Conservation (phyloP, 768 basidiomycete species). For the Rhodotorula kratochvilovae region DNA sequence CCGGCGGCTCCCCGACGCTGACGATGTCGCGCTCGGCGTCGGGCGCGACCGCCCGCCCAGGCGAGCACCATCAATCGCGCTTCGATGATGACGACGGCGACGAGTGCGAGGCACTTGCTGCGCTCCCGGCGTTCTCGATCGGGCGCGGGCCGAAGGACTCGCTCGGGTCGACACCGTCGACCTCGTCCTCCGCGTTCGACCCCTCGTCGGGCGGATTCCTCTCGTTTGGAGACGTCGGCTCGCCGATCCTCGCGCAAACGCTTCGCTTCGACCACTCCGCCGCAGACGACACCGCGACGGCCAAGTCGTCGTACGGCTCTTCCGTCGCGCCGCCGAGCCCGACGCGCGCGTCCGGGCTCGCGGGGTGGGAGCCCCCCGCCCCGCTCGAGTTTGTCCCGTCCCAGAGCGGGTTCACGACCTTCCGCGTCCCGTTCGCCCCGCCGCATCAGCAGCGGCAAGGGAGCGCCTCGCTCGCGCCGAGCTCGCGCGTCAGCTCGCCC, state of each 20-base stretch:
- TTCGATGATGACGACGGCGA: too few species aligned
- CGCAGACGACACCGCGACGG: background rate
- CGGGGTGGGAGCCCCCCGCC: too few species aligned
- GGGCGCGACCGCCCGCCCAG: too few species aligned
- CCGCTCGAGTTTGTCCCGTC: background rate
- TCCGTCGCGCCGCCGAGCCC: background rate
- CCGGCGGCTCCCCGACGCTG: conserved; percentile 7
- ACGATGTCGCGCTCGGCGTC: background rate
- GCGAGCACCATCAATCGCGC: too few species aligned
- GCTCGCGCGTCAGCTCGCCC: too few species aligned
- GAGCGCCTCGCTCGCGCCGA: background rate
- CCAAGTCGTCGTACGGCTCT: conserved; percentile 3
- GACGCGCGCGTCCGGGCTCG: background rate
- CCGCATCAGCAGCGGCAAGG: too few species aligned
- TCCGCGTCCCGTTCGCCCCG: background rate
- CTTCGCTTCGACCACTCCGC: background rate
- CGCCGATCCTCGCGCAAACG: conserved; percentile 19
- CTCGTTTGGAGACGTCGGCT: background rate
- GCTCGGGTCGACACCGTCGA: background rate
- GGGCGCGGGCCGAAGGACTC: background rate
- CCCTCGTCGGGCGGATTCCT: background rate
- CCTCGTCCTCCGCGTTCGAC: background rate
- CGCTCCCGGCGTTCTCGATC: background rate
- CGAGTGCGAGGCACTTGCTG: background rate
- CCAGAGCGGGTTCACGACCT: background rate